Evolutionary conservation across 345 rosid genomes (phyloP).

Genomic region (Turritis glabra): DNA sequence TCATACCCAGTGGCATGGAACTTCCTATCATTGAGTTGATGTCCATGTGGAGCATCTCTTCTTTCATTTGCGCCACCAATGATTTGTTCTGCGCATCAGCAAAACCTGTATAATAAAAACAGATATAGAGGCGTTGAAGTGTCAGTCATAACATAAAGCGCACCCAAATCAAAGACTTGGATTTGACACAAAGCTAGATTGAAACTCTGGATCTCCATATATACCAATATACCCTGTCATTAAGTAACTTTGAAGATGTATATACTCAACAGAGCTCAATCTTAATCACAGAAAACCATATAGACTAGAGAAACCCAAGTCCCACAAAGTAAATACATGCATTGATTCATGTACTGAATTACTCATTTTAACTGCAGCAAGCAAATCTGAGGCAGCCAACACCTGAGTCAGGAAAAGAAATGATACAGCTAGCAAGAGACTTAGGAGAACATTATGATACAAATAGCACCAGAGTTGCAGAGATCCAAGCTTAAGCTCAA

Average conservation of each 20-base stretch:
- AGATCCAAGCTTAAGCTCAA: not conserved
- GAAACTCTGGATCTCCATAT: not conserved
- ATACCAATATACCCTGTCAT: not conserved
- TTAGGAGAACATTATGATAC: not conserved
- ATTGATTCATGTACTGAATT: not conserved
- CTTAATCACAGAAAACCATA: not conserved
- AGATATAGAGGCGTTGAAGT: too few species aligned
- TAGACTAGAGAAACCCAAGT: not conserved
- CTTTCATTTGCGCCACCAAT: conserved; percentile 56
- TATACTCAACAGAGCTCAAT: not conserved
- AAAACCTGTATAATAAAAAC: conserved; percentile 25
- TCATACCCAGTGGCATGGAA: conserved; percentile 76
- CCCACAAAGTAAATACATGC: not conserved
- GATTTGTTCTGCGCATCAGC: conserved; percentile 45
- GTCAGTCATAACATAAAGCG: not conserved
- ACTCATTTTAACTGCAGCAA: not conserved
- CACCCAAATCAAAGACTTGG: not conserved
- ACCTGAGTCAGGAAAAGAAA: not conserved
- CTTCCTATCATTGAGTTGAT: conserved; percentile 83
- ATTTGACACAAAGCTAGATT: conserved; percentile 10
- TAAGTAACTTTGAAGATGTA: not conserved
- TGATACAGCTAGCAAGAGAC: not conserved
- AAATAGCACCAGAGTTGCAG: conserved; percentile 1
- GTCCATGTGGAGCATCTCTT: conserved; percentile 66
- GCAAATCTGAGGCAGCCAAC: conserved; percentile 1